A percentile compares a stretch with the other conserved stretches of the same genome.
phyloP scores from a whole-genome alignment of 148 eudicot species.

The Simmondsia chinensis region DNA sequence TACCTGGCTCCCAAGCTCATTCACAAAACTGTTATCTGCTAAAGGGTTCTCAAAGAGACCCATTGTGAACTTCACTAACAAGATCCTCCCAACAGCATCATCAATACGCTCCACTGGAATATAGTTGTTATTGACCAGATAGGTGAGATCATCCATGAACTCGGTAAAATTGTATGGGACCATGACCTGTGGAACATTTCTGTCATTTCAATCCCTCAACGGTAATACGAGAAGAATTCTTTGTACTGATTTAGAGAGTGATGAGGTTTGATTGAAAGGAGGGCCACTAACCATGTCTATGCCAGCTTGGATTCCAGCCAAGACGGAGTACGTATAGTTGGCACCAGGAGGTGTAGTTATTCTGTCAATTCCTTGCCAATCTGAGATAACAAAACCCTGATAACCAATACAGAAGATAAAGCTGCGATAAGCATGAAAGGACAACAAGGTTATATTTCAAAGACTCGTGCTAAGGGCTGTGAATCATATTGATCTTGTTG shows the following conservation, averaged over 20 bases:
- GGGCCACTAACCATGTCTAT: slow-evolving; percentile 72
- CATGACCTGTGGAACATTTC: slow-evolving; percentile 75
- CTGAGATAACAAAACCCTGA: slow-evolving; percentile 94
- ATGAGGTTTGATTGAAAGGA: background rate
- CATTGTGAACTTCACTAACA: slow-evolving; percentile 71
- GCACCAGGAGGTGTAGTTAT: slow-evolving; percentile 67
- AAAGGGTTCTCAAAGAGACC: slow-evolving; percentile 85
- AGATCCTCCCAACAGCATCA: slow-evolving; percentile 77
- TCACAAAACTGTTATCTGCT: slow-evolving; percentile 58
- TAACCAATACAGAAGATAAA: slow-evolving; percentile 8
- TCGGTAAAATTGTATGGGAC: slow-evolving; percentile 56
- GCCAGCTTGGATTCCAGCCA: slow-evolving; percentile 66
- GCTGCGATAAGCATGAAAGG: slow-evolving; percentile 3
- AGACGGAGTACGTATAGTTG: slow-evolving; percentile 78
- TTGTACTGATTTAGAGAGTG: background rate
- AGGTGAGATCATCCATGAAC: slow-evolving; percentile 55
- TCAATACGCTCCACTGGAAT: slow-evolving; percentile 73
- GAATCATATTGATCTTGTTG: too few relatives aligned
- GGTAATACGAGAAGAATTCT: too few relatives aligned
- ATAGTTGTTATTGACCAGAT: slow-evolving; percentile 53
- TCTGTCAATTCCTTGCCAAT: slow-evolving; percentile 90
- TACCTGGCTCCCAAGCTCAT: slow-evolving; percentile 73
- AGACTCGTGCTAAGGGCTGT: too few relatives aligned
- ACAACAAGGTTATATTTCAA: too few relatives aligned
- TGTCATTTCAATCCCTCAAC: too few relatives aligned